Conservation (phyloP, 192 early-diverging fungal genomes). For the Phycomyces nitens region DNA sequence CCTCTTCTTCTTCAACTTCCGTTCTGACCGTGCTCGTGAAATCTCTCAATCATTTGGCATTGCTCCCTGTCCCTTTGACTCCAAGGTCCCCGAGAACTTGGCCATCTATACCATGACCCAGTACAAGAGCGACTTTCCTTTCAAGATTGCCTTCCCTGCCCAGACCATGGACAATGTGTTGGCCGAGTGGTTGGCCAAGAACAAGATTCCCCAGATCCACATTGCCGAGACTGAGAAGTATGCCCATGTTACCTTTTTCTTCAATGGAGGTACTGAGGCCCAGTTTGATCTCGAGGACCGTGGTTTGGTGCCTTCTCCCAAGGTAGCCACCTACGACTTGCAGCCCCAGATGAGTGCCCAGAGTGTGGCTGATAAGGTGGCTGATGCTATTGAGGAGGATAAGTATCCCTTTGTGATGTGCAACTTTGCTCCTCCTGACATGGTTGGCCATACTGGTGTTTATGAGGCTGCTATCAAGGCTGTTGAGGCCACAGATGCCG, state of each 20-base stretch:
- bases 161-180: slow-evolving; percentile 98
- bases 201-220: slow-evolving; percentile 87
- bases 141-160: slow-evolving; percentile 92
- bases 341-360: slow-evolving; percentile 93
- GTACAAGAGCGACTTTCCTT: slow-evolving; percentile 97
- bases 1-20: slow-evolving; percentile 97
- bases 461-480: slow-evolving; percentile 90
- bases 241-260: slow-evolving; percentile 99
- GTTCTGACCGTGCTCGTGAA: slow-evolving; percentile 98
- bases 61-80: slow-evolving; percentile 81
- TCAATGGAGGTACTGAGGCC: slow-evolving; percentile 95
- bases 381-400: slow-evolving; percentile 67
- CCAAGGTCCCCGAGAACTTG: slow-evolving; percentile 71
- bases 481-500: slow-evolving; percentile 92
- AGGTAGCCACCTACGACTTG: slow-evolving; percentile 97
- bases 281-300: slow-evolving; percentile 89
- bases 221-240: slow-evolving; percentile 99
- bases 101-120: slow-evolving; percentile 94
- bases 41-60: slow-evolving; percentile 84
- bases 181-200: slow-evolving; percentile 93
- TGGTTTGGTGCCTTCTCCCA: slow-evolving; percentile 85
- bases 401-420: slow-evolving; percentile 96
- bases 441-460: slow-evolving; percentile 96
- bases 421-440: slow-evolving; percentile 99
- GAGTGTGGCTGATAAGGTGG: slow-evolving; percentile 87